These are phyloP conservation scores for Leucosporidium scottii DNA, from an alignment of 768 basidiomycete species.

Conservation along the genomic window DNA sequence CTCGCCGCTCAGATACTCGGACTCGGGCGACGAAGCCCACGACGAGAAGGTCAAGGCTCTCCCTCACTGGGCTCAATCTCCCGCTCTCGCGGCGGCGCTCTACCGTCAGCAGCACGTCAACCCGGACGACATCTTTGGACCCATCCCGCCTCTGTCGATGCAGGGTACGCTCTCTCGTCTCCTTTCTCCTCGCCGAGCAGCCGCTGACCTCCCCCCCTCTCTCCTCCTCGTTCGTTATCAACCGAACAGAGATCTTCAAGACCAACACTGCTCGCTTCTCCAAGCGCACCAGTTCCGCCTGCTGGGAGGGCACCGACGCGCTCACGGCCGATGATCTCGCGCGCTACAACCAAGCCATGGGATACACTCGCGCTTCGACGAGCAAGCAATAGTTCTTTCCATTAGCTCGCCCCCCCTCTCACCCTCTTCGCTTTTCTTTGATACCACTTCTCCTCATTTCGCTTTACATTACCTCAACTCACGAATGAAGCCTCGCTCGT, in stretches of 20 bases:
- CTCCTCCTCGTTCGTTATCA: no score
- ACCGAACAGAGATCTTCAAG: conserved; percentile 61
- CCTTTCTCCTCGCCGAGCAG: background rate
- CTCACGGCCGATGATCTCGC: conserved; percentile 74
- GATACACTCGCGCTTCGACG: conserved; percentile 44
- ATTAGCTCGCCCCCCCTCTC: background rate
- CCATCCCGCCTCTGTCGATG: conserved; percentile 77
- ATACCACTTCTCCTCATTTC: no score
- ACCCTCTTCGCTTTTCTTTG: background rate
- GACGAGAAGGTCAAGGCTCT: conserved; percentile 59
- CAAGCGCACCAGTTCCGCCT: conserved; percentile 84
- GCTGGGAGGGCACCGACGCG: conserved; percentile 89
- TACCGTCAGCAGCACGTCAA: conserved; percentile 74
- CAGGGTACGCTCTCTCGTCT: conserved; percentile 44
- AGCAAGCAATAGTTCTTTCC: background rate
- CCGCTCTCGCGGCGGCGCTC: conserved; percentile 70
- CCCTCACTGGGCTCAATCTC: conserved; percentile 87
- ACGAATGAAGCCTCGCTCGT: no score
- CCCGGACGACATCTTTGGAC: conserved; percentile 75
- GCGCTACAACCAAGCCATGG: conserved; percentile 87
- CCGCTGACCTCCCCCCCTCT: background rate
- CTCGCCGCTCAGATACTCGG: conserved; percentile 57
- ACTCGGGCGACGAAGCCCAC: conserved; percentile 84
- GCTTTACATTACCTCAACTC: no score
- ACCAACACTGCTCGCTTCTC: conserved; percentile 65